Conservation (phyloP, 352 stramenopile genomes). For the Phytopythium kandeliae region DNA sequence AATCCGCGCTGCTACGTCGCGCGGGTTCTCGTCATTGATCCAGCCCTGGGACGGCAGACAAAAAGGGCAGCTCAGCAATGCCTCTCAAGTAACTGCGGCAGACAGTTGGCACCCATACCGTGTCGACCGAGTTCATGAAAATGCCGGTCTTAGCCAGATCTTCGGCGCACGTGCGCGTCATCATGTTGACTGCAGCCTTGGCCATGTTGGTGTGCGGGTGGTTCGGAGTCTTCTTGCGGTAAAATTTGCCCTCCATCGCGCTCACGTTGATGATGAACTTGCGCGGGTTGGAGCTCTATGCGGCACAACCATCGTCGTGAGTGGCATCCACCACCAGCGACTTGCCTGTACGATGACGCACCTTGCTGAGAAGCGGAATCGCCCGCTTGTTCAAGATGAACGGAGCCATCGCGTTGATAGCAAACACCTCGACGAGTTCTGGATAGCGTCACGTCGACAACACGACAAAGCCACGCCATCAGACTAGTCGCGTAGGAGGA, state of each 20-base stretch:
- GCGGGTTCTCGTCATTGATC: conserved; percentile 98
- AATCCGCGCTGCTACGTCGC: conserved; percentile 89
- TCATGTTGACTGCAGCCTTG: conserved; percentile 98
- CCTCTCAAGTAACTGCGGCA: too few relatives aligned
- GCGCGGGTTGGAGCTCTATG: too few relatives aligned
- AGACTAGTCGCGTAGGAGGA: too few relatives aligned
- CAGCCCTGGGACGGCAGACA: conserved; percentile 38
- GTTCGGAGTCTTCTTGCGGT: conserved; percentile 96
- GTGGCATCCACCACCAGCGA: too few relatives aligned
- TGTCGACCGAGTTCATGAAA: conserved; percentile 98
- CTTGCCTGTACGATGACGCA: conserved; percentile 17
- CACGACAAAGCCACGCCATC: conserved; percentile 54
- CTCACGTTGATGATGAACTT: conserved; percentile 97
- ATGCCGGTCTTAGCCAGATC: conserved; percentile 93
- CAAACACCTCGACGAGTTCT: conserved; percentile 86
- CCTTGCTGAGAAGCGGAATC: conserved; percentile 84
- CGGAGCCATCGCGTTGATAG: conserved; percentile 95
- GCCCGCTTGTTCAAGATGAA: conserved; percentile 96
- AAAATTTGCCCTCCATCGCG: conserved; percentile 98
- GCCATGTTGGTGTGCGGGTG: conserved; percentile 98
- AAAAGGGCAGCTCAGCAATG: too few relatives aligned
- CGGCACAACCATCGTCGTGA: too few relatives aligned
- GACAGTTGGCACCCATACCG: conserved; percentile 43
- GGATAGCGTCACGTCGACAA: conserved; percentile 89
- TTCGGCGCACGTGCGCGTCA: conserved; percentile 95